Percentiles rank a stretch among this genome's conserved stretches.
phyloP scores from a whole-genome alignment of 495 filamentous ascomycete genomes.

The Cenococcum geophilum region DNA sequence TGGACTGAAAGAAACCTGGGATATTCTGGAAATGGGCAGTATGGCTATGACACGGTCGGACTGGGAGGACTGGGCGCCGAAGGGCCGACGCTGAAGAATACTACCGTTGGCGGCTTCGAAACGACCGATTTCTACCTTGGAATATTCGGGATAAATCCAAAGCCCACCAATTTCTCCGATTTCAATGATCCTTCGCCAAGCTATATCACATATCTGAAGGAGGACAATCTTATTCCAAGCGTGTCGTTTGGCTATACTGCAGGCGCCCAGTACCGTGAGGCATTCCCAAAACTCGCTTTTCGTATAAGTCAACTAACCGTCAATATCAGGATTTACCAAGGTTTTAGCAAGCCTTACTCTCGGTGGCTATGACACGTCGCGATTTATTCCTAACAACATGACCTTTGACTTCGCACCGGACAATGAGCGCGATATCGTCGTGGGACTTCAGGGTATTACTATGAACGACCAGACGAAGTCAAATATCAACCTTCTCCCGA shows the following conservation, averaged over 20 bases:
- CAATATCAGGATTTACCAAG: constrained; percentile 40
- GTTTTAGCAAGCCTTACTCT: constrained; percentile 51
- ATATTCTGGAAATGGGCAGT: constrained; percentile 40
- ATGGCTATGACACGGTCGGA: constrained; percentile 49
- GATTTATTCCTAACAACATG: constrained; percentile 46
- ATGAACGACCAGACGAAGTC: constrained; percentile 18
- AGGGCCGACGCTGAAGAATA: constrained; percentile 44
- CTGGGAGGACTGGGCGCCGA: constrained; percentile 41
- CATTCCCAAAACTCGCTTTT: neutral
- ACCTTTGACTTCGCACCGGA: constrained; percentile 47
- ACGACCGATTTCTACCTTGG: constrained; percentile 49
- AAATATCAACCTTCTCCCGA: constrained; percentile 24
- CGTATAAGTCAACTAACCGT: constrained; percentile 10
- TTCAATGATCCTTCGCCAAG: constrained; percentile 44
- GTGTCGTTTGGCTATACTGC: constrained; percentile 53
- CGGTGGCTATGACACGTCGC: constrained; percentile 51
- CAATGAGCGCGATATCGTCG: constrained; percentile 46
- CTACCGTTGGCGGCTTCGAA: constrained; percentile 45
- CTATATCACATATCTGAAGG: constrained; percentile 46
- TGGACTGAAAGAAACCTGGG: constrained; percentile 36
- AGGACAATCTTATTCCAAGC: constrained; percentile 46
- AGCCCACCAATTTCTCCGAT: constrained; percentile 45
- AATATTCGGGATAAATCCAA: constrained; percentile 50
- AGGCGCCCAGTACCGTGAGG: constrained; percentile 48
- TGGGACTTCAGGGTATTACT: constrained; percentile 45